These are phyloP conservation scores for Grammothele lineata DNA, from an alignment of 768 basidiomycete species.

Conservation along the genomic window DNA sequence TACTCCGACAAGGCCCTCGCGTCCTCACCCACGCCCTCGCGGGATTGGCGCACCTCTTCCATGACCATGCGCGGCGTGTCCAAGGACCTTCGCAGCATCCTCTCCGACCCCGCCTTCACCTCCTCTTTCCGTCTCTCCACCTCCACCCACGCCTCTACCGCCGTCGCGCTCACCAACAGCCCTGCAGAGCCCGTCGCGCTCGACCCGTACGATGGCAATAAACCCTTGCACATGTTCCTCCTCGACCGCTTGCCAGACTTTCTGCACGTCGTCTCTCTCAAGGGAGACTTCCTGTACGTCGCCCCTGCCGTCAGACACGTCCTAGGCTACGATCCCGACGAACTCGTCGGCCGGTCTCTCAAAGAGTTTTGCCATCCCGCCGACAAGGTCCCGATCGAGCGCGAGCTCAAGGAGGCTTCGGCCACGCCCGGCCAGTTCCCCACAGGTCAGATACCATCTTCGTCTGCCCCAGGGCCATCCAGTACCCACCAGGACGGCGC, in stretches of 20 bases:
- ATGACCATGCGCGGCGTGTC: constrained; percentile 38
- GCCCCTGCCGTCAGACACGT: constrained; percentile 75
- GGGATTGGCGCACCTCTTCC: constrained; percentile 30
- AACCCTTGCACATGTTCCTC: constrained; percentile 53
- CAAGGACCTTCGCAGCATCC: constrained; percentile 46
- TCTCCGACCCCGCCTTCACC: constrained; percentile 45
- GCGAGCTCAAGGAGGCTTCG: constrained; percentile 81
- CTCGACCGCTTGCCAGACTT: constrained; percentile 72
- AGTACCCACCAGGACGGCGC: constrained; percentile 1
- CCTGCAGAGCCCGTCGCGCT: constrained; percentile 7
- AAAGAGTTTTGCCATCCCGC: constrained; percentile 84
- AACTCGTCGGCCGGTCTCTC: constrained; percentile 76
- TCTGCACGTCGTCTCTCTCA: constrained; percentile 86
- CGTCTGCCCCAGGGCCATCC: neutral
- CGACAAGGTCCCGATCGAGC: constrained; percentile 86
- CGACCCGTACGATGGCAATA: constrained; percentile 34
- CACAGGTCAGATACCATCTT: constrained; percentile 6
- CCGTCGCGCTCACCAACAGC: constrained; percentile 11
- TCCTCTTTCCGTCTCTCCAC: constrained; percentile 35
- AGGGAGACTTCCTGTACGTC: constrained; percentile 90
- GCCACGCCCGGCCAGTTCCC: constrained; percentile 20
- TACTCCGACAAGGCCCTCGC: constrained; percentile 32
- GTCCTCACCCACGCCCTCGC: constrained; percentile 16
- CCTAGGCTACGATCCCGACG: constrained; percentile 82
- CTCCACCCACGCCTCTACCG: constrained; percentile 29